Percentiles rank a stretch among this genome's conserved stretches.
These are phyloP conservation scores for Saprolegnia parasitica DNA, from an alignment of 352 stramenopile species.

Conservation along the genomic window DNA sequence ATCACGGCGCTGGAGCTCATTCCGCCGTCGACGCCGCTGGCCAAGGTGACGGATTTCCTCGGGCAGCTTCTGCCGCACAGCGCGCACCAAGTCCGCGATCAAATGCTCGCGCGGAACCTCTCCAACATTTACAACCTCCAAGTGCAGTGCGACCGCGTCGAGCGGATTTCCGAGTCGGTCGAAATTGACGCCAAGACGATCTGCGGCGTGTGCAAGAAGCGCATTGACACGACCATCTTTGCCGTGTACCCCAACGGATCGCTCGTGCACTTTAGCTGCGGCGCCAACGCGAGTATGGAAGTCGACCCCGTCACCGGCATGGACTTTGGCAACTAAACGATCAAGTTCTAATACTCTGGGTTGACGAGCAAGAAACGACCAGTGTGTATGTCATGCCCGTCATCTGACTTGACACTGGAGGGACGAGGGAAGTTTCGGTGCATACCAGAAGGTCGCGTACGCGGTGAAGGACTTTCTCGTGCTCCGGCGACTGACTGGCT, in stretches of 20 bases:
- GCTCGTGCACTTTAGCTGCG: conserved; percentile 84
- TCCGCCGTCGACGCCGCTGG: conserved; percentile 57
- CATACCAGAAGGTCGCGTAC: too few species aligned
- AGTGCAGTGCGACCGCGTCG: conserved; percentile 80
- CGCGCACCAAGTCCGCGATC: conserved; percentile 63
- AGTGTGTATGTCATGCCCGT: neutral
- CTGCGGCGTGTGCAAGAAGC: conserved; percentile 79
- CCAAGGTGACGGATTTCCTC: conserved; percentile 82
- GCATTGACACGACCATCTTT: conserved; percentile 86
- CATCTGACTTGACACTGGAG: too few species aligned
- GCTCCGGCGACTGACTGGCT: too few species aligned
- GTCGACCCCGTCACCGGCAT: conserved; percentile 77
- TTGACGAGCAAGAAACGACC: too few species aligned
- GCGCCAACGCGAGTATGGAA: conserved; percentile 73
- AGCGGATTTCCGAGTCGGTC: conserved; percentile 68
- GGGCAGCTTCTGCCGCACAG: conserved; percentile 71
- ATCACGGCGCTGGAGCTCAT: conserved; percentile 63
- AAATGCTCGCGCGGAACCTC: conserved; percentile 70
- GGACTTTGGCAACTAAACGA: conserved; percentile 39
- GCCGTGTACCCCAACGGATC: conserved; percentile 81
- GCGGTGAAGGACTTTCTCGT: too few species aligned
- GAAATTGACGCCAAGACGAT: conserved; percentile 78
- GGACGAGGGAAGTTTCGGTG: too few species aligned
- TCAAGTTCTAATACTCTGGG: neutral
- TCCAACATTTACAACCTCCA: conserved; percentile 89